phyloP scores from a whole-genome alignment of 345 rosid species.

The Citrus unshiu region DNA sequence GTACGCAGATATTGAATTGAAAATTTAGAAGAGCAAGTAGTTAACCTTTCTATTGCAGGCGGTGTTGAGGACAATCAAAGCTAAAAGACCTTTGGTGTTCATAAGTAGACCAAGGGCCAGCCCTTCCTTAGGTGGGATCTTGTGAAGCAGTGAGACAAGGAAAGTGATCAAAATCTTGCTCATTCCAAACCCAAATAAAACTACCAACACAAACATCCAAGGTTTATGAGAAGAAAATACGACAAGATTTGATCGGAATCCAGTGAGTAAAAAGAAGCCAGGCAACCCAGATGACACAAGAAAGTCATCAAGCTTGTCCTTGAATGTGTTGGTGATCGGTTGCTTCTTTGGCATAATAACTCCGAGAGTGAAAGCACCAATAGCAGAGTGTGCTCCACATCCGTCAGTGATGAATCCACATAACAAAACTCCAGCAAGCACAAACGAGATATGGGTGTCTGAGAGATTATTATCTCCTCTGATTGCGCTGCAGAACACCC shows the following conservation, averaged over 20 bases:
- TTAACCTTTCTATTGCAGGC: slow-evolving; percentile 44
- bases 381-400: slow-evolving; percentile 45
- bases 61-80: slow-evolving; percentile 39
- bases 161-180: slow-evolving; percentile 40
- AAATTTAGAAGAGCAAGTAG: background rate
- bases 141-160: slow-evolving; percentile 22
- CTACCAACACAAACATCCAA: background rate
- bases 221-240: background rate
- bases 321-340: slow-evolving; percentile 19
- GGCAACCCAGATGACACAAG: slow-evolving; percentile 43
- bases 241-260: slow-evolving; percentile 27
- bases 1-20: background rate
- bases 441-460: slow-evolving; percentile 41
- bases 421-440: slow-evolving; percentile 37
- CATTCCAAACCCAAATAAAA: slow-evolving; percentile 13
- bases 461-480: slow-evolving; percentile 22
- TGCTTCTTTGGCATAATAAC: slow-evolving; percentile 48
- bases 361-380: slow-evolving; percentile 70
- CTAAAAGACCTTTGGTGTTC: slow-evolving; percentile 67
- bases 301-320: slow-evolving; percentile 44
- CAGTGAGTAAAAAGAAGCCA: slow-evolving; percentile 42
- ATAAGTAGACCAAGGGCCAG: slow-evolving; percentile 48
- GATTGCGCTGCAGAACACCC: slow-evolving; percentile 25
- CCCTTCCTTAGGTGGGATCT: slow-evolving; percentile 34
- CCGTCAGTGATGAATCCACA: slow-evolving; percentile 46